Base-by-base conservation (phyloP, 2,329 filamentous ascomycete species). In the Pseudogymnoascus sp. region DNA sequence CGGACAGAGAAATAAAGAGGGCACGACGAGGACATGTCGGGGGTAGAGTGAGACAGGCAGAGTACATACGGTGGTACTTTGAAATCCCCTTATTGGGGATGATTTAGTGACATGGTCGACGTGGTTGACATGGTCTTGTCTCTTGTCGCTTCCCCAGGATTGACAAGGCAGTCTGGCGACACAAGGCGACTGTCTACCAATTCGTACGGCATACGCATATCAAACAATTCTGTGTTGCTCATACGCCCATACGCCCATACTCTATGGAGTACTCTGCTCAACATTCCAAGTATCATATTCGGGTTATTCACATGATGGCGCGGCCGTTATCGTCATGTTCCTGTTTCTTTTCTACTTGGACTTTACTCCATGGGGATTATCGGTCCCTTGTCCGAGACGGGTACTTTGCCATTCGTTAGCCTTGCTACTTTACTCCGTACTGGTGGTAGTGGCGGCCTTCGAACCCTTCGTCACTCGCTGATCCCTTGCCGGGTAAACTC, bases 21-120 rank as follows among this genome's bases (percentile, higher is more conserved):
- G 16, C 14, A 31, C 14, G 23, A 28, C 14, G 47, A 53, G 23
- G 25, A 23, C 23, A 28, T 31, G 47, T 31, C 47, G 47, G 47
- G 47, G 47, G 47, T 53, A 53, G 47, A 53, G 47, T 53, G 47
- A 44, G 16, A 53, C 47, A 53, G 47, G 47, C 23, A 53, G 47
- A 31, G 47, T 53, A 53, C 47, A 31, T 31, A 53, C n/a, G 42
- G 42, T 42, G 12, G 44, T 53, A 53, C 47, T 25, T 53, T 5
- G 25, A 53, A 53, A 31, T 53, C 47, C 47, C 47, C 47, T 31
- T 31, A 53, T 31, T 53, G 47, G 6, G 47, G 47, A 53, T 53
- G 23, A 53, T 53, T 31, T 16, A 31, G 47, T 53, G 47, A 53
- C 47, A 53, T 53, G 44, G 44, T 31, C 28, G 28, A 31, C 28